Conservation (phyloP, 768 basidiomycete species). For the Phlebiopsis gigantea region DNA sequence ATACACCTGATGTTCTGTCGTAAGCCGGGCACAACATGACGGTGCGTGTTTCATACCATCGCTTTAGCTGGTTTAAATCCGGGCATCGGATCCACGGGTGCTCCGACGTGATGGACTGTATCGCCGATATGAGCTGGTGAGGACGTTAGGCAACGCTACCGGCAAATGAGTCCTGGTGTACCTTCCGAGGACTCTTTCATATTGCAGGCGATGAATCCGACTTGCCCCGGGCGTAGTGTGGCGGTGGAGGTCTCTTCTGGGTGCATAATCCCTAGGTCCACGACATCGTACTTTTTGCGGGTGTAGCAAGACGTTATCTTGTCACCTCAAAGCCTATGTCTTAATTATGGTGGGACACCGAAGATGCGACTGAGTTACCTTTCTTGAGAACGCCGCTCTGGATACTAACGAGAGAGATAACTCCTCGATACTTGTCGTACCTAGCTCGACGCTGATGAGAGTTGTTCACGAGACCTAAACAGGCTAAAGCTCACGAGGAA, state of each 20-base stretch:
- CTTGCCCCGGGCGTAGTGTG: slow-evolving; percentile 70
- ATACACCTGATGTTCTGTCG: slow-evolving; percentile 55
- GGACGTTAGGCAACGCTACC: background rate
- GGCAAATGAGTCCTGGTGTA: slow-evolving; percentile 24
- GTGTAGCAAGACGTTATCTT: slow-evolving; percentile 83
- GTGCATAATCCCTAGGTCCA: slow-evolving; percentile 84
- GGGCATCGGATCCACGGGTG: slow-evolving; percentile 74
- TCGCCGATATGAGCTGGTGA: slow-evolving; percentile 85
- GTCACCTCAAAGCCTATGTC: slow-evolving; percentile 62
- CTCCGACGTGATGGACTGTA: slow-evolving; percentile 75
- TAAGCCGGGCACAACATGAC: background rate
- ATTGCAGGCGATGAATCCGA: slow-evolving; percentile 88
- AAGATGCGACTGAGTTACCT: slow-evolving; percentile 52
- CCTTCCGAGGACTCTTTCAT: slow-evolving; percentile 98
- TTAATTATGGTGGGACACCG: background rate
- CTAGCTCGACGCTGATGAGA: slow-evolving; percentile 32
- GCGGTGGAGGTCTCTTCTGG: slow-evolving; percentile 81
- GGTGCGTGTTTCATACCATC: slow-evolving; percentile 54
- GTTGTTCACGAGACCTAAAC: slow-evolving; percentile 1
- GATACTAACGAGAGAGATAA: slow-evolving; percentile 85
- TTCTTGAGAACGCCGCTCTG: slow-evolving; percentile 77
- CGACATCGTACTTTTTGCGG: slow-evolving; percentile 83
- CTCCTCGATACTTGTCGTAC: slow-evolving; percentile 93
- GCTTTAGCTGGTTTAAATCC: slow-evolving; percentile 91
- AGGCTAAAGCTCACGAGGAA: slow-evolving; percentile 60